Evolutionary conservation across 768 basidiomycete genomes (phyloP), one percentile per base, ranked within the genome.

Genomic region (Mycena epipterygia): DNA sequence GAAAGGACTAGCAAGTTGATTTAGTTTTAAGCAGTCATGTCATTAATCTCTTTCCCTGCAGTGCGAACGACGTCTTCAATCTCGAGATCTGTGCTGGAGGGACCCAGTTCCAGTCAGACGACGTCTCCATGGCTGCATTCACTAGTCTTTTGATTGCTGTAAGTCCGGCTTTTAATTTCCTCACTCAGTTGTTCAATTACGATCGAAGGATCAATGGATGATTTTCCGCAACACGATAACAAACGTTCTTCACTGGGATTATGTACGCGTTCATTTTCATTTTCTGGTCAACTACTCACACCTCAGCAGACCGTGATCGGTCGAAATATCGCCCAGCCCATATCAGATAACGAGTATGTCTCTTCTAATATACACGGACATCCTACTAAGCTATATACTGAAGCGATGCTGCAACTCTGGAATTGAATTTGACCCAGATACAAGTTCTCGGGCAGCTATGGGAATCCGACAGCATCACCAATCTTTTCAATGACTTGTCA

Each of bases 301-400:
- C 21, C 30, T 23, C 13, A 37, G 23, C 64, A 89, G 88, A 84
- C 85, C 72, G 75, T 81, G 33, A 70, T 85, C 29, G 82, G 84
- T 46, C 78, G 86, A 32, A 83, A 87, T 74, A 81, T 91, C 72
- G 83, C 82, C 35, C 86, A 87, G 74, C 85, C 88, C 1, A 84
- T 87, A 0, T 55, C 73, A 1, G 64, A 74, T 23, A 74, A 75
- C 33, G 68, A 74, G 75, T 75, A 11, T 27, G 70, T 52, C n/a
- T 35, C 0, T 16, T 32, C 11, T 30, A 14, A 21, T 30, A 14
- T 23, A 27, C 6, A 17, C 21, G 16, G 30, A 17, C 12, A 59
- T 37, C 19, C 21, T 17, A 33, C 16, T 21, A 21, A 42, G 2
- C 11, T 32, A 21, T n/a, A 19, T 41, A 14, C 33, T 39, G 21